Base-by-base conservation (phyloP, 345 rosid genomes). In the Chamaenerion angustifolium region DNA sequence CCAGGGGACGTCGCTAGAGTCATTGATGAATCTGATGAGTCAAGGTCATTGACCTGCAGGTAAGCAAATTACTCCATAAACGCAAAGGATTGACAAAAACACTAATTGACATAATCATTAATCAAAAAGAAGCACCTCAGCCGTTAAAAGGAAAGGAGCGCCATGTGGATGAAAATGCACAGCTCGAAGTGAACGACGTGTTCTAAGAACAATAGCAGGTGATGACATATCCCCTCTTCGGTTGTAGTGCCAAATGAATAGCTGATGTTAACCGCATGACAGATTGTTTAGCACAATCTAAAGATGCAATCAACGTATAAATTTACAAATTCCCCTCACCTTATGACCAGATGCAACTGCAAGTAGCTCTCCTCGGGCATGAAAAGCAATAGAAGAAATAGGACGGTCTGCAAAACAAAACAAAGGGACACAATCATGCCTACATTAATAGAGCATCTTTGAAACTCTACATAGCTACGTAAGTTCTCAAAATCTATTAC, bases 311-410 rank as follows among this genome's bases (percentile, higher is more conserved):
- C 25, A 15, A 50, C 18, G n/a, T 8, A 56, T 18, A 44, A 43
- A 16, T 50, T 17, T n/a, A 49, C 35, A 41, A n/a, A 51, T 31
- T 31, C 46, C 16, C 52, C 55, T 64, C 63, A 80, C 87, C 92
- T 76, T 83, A 74, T 83, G 87, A 40, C 92, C 87, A 17, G 84
- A 79, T 41, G 87, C 92, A 54, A 80, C 87, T 23, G 92, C 87
- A 48, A 83, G 84, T 46, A 79, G 61, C 57, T 83, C 87, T 16
- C 92, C 92, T 55, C 67, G 73, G 46, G 87, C 87, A 68, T 83
- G 92, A 66, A 83, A 83, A 67, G 92, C 84, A 65, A 83, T 80
- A 13, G 92, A 83, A 25, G 87, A 86, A 68, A 83, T 83, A 19
- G 84, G 87, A 54, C 82, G 92, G 63, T 69, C 92, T 83, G 70